Base-by-base conservation (phyloP, 139 green algal genomes). In the Asterochloris sp. region DNA sequence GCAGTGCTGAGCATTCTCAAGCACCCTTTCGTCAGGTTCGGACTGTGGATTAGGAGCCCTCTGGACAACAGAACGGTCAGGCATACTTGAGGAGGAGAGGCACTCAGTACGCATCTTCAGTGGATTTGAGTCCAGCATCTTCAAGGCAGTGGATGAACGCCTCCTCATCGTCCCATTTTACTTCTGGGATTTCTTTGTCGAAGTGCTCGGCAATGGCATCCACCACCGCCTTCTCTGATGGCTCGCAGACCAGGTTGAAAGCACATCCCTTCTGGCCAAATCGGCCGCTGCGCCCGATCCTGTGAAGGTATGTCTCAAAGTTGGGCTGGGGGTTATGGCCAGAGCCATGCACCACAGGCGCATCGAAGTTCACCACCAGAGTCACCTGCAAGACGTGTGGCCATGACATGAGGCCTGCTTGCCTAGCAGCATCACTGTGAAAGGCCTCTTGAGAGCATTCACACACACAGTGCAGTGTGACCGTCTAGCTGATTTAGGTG, bases 281-380 rank as follows among this genome's bases (percentile, higher is more conserved):
- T 12, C 97, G 89, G 15, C 97, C 97, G 27, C 82, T 93, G 54
- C 97, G 91, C 16, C 97, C 97, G 82, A 99, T 99, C 82, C 97
- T 91, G 88, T 99, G 97, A 54, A 99, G 88, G 88, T 99, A 99
- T 12, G 96, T 99, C 85, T 99, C 97, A 85, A 95, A 99, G 54
- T 91, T 92, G 54, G 97, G 96, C 23, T 83, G 93, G 54, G 80
- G 81, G 47, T 86, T n/a, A 85, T 97, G 90, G 6, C 91, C 87
- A 54, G 38, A 54, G 38, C 38, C 38, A 54, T 54, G 38, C 85
- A 98, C 93, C 73, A 95, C 89, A 0, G 97, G 97, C 74, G 98
- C 86, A 79, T 99, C 94, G 86, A 95, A 99, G 91, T 99, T 99
- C 80, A 99, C 92, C 21, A 99, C 97, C 75, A 99, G 92, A 9